Percentiles rank a stretch among this genome's conserved stretches.
These are phyloP conservation scores for Omphalotus olearius DNA, from an alignment of 1,284 basidiomycete genomes.

Conservation along the genomic window DNA sequence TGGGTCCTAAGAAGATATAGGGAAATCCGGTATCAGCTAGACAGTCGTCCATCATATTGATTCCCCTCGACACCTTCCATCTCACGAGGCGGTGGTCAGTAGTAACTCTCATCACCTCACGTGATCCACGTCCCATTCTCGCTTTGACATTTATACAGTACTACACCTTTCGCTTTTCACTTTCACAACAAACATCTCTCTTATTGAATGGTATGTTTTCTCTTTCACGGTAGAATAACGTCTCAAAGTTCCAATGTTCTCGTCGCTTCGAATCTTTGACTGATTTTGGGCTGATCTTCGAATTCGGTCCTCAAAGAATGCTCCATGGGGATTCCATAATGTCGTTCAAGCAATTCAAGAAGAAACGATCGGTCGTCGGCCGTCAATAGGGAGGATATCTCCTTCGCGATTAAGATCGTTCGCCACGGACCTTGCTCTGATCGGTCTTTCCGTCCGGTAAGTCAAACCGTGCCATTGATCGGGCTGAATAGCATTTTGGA, in stretches of 20 bases:
- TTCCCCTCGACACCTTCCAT: neutral
- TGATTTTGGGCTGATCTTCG: too few relatives aligned
- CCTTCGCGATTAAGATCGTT: conserved; percentile 13
- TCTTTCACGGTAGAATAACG: too few relatives aligned
- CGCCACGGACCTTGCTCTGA: conserved; percentile 21
- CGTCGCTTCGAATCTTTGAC: too few relatives aligned
- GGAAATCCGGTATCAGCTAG: too few relatives aligned
- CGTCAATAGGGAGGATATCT: conserved; percentile 2
- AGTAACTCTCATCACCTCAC: neutral
- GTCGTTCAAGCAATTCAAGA: conserved; percentile 2
- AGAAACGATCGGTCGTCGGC: neutral
- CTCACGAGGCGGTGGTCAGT: neutral
- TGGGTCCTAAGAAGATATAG: too few relatives aligned
- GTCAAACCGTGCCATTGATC: neutral
- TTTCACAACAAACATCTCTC: too few relatives aligned
- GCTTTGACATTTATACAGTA: neutral
- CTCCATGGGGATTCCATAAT: neutral
- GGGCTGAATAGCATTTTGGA: neutral
- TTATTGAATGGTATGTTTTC: too few relatives aligned
- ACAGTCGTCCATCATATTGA: neutral
- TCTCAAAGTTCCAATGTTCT: too few relatives aligned
- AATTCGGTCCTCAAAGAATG: neutral
- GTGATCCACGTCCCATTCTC: neutral
- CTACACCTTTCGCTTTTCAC: too few relatives aligned
- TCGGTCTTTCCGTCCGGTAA: conserved; percentile 18